Conservation (phyloP, 1,139 yeast species). For the Yamadazyma sp. region DNA sequence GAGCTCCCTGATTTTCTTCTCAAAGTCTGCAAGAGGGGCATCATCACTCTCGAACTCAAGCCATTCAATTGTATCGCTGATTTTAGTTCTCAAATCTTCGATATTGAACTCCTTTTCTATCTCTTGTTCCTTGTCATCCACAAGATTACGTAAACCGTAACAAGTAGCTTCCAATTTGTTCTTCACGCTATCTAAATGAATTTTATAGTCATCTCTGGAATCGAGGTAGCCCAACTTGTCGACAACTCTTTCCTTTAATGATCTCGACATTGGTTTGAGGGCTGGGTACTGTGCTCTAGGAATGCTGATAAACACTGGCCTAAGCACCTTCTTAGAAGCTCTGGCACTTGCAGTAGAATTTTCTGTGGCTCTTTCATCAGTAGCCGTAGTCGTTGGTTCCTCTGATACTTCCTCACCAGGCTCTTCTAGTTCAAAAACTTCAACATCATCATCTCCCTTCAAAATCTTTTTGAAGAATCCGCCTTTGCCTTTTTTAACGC, state of each 20-base stretch:
- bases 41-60: constrained; percentile 70
- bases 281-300: constrained; percentile 37
- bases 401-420: constrained; percentile 10
- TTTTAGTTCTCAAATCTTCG: constrained; percentile 21
- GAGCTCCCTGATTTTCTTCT: constrained; percentile 24
- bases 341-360: constrained; percentile 14
- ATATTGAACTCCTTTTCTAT: constrained; percentile 37
- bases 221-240: constrained; percentile 34
- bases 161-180: constrained; percentile 59
- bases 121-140: constrained; percentile 50
- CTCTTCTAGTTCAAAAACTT: constrained; percentile 16
- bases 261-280: constrained; percentile 45
- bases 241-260: constrained; percentile 35
- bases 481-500: constrained; percentile 25
- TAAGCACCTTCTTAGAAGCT: constrained; percentile 19
- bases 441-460: constrained; percentile 19
- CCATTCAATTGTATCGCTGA: constrained; percentile 69
- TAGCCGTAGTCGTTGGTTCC: constrained; percentile 14
- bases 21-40: constrained; percentile 45
- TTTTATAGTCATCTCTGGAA: constrained; percentile 47
- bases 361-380: too few species aligned
- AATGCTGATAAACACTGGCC: constrained; percentile 20
- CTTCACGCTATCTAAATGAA: constrained; percentile 46
- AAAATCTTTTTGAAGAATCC: constrained; percentile 31
- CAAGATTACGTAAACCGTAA: constrained; percentile 53